Evolutionary conservation across 257 asterid genomes (phyloP).

Genomic region (Echites panduratus): DNA sequence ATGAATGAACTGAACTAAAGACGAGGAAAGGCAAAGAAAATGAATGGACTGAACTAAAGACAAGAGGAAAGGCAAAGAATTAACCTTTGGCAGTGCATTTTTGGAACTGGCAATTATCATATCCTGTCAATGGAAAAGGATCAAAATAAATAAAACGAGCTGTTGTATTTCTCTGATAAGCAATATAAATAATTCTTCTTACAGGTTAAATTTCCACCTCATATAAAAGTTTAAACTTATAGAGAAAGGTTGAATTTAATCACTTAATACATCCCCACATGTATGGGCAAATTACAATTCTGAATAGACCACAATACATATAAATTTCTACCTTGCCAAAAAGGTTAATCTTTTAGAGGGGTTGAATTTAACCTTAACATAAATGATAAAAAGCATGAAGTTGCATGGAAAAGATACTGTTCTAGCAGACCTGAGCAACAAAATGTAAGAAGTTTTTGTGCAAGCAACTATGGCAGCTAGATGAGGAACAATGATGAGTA

Average conservation of each 20-base stretch:
- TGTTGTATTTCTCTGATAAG: not conserved
- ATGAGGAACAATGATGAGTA: not conserved
- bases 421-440: too few relatives aligned
- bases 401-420: too few relatives aligned
- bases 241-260: too few relatives aligned
- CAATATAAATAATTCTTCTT: not conserved
- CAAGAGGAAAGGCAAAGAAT: slow-evolving; percentile 15
- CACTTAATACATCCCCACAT: too few relatives aligned
- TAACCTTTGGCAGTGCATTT: slow-evolving; percentile 41
- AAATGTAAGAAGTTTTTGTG: not conserved
- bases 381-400: too few relatives aligned
- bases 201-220: too few relatives aligned
- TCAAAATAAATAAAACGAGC: slow-evolving; percentile 3
- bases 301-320: too few relatives aligned
- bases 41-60: slow-evolving; percentile 2
- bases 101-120: slow-evolving; percentile 83
- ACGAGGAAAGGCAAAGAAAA: slow-evolving; percentile 13
- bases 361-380: too few relatives aligned
- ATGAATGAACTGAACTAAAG: not conserved
- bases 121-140: slow-evolving; percentile 47
- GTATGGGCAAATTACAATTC: too few relatives aligned
- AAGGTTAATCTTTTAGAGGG: too few relatives aligned
- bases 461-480: not conserved
- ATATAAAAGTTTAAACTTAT: too few relatives aligned
- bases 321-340: too few relatives aligned